Conservation (phyloP, 352 stramenopile species). For the Thraustochytrium striatum region DNA sequence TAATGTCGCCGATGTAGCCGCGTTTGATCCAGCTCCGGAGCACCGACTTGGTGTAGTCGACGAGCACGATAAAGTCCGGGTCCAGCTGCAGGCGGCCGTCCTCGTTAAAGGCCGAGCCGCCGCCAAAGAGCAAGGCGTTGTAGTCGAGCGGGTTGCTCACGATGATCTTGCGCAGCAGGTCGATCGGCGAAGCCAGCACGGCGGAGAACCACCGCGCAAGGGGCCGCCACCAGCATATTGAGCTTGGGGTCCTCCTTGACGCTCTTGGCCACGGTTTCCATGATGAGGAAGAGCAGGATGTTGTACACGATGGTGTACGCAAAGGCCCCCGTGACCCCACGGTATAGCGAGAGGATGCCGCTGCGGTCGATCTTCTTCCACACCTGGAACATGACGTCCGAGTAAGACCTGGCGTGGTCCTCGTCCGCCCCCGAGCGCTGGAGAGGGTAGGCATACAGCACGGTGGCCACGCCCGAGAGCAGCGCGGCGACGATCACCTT, state of each 20-base stretch:
- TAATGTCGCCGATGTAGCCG: not conserved
- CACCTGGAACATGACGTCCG: not conserved
- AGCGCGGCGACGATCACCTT: not conserved
- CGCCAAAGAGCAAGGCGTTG: not conserved
- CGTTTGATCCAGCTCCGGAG: not conserved
- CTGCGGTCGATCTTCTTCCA: not conserved
- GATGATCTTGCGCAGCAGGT: slow-evolving; percentile 11
- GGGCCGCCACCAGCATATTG: slow-evolving; percentile 7
- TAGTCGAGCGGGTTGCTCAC: slow-evolving; percentile 7
- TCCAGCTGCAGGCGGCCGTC: no score
- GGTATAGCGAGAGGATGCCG: slow-evolving; percentile 4
- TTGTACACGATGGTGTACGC: slow-evolving; percentile 10
- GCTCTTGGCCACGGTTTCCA: not conserved
- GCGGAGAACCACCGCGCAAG: not conserved
- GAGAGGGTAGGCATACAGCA: slow-evolving; percentile 27
- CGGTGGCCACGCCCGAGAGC: not conserved
- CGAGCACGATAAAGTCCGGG: no score
- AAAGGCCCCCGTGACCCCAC: not conserved
- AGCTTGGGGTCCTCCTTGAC: not conserved
- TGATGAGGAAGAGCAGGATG: slow-evolving; percentile 23
- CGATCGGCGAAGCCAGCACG: not conserved
- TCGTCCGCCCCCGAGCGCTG: not conserved
- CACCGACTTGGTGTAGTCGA: not conserved
- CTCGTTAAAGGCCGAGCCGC: no score
- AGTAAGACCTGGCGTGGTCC: no score